Base-by-base conservation (phyloP, 495 filamentous ascomycete species). In the Copromyces sp. region DNA sequence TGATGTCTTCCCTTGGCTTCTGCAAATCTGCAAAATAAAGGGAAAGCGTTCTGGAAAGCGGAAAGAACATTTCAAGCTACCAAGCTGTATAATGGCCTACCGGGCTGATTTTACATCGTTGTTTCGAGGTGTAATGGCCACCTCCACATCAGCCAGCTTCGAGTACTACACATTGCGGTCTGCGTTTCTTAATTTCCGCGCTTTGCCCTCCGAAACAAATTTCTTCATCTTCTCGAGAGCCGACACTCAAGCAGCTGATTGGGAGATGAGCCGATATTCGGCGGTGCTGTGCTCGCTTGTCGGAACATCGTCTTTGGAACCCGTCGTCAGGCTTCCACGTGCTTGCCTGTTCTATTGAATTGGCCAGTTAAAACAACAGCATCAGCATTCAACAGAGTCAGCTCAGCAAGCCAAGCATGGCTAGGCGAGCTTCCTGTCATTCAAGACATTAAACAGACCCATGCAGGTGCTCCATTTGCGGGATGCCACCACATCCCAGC, bases 401-500 rank as follows among this genome's bases (percentile, higher is more conserved):
- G 14, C 53, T 65, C 32, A 65, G 53, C 24, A 35, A 61, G 14
- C 24, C 53, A 11, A 35, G 53, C 53, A 61, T 61, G 53, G 29
- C 53, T 44, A 35, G 53, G 72, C 69, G 72, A 75, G 70, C 61
- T 70, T 73, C 39, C 69, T 61, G 75, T 72, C 76, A 76, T 78
- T 76, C 77, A 75, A 74, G 75, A 75, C 75, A 61, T 61, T 35
- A 24, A 65, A 17, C 35, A 65, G 53, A 35, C 32, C 53, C 29
- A 65, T 35, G 29, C 29, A 65, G 7, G 53, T 65, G 53, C 53
- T 65, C 53, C 69, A 47, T 74, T 72, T 74, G 69, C 78, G 78
- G 79, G 79, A 79, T 79, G 72, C 45, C 74, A 80, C 79, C 78
- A 35, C 53, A 74, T 80, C 75, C 74, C 73, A 77, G 75, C 74